phyloP scores from a whole-genome alignment of 352 stramenopile genomes.

The Albugo laibachii region DNA sequence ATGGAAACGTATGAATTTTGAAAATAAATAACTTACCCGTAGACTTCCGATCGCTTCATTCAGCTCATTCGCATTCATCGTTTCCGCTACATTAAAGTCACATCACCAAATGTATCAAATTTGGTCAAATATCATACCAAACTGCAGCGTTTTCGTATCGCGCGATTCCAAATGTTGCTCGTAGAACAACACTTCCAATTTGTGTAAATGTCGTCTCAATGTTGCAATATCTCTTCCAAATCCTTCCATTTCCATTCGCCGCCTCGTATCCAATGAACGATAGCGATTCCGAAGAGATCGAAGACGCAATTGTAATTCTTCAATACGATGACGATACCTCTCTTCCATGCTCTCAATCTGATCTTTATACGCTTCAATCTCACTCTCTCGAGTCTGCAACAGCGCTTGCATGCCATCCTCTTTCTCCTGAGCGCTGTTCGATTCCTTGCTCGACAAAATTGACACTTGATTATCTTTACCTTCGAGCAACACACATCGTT shows the following conservation, averaged over 20 bases:
- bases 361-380: slow-evolving; percentile 50
- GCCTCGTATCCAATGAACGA: slow-evolving; percentile 33
- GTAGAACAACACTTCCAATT: slow-evolving; percentile 51
- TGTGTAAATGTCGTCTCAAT: slow-evolving; percentile 44
- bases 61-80: slow-evolving; percentile 31
- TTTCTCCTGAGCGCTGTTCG: slow-evolving; percentile 14
- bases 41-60: slow-evolving; percentile 37
- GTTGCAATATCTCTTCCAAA: slow-evolving; percentile 44
- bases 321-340: slow-evolving; percentile 37
- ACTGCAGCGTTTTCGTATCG: slow-evolving; percentile 22
- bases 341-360: slow-evolving; percentile 61
- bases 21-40: too few species aligned
- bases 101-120: neutral
- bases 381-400: slow-evolving; percentile 21
- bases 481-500: slow-evolving; percentile 18
- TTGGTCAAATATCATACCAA: slow-evolving; percentile 11
- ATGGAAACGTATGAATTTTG: too few species aligned
- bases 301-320: slow-evolving; percentile 44
- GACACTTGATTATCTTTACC: slow-evolving; percentile 22
- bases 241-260: slow-evolving; percentile 69
- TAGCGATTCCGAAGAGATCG: slow-evolving; percentile 40
- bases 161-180: slow-evolving; percentile 21
- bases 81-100: slow-evolving; percentile 6
- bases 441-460: slow-evolving; percentile 25
- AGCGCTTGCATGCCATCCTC: slow-evolving; percentile 34